These are phyloP conservation scores for Colletotrichum karsti DNA, from an alignment of 2,329 filamentous ascomycete genomes.

Conservation along the genomic window DNA sequence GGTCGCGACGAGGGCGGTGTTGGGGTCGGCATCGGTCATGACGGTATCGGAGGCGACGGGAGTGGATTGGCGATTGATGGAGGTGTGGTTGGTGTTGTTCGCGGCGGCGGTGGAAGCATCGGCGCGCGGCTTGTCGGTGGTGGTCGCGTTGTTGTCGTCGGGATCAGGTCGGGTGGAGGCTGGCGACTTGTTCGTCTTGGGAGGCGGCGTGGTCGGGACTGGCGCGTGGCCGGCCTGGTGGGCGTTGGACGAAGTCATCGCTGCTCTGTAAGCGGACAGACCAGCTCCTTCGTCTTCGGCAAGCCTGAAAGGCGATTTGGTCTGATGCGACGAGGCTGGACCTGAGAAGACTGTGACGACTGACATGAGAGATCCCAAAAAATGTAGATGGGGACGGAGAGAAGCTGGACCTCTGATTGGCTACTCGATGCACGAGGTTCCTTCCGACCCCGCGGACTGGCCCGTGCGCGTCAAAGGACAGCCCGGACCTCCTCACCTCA, in stretches of 20 bases:
- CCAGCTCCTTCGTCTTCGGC: conserved; percentile 60
- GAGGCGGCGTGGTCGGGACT: conserved; percentile 32
- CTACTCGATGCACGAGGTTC: conserved; percentile 9
- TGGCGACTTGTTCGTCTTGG: conserved; percentile 19
- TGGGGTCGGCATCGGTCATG: conserved; percentile 21
- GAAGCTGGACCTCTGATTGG: conserved; percentile 24
- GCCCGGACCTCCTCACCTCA: too few species aligned
- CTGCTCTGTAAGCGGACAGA: conserved; percentile 56
- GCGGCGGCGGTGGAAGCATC: conserved; percentile 8
- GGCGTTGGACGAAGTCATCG: conserved; percentile 69
- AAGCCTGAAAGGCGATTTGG: conserved; percentile 28
- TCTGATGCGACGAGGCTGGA: conserved; percentile 26
- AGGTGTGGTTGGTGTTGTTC: conserved; percentile 3
- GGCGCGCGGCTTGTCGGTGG: conserved; percentile 30
- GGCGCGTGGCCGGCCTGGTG: conserved; percentile 41
- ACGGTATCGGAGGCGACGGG: conserved; percentile 12
- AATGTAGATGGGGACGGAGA: conserved; percentile 30
- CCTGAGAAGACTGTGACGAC: conserved; percentile 24
- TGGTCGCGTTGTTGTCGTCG: conserved; percentile 25
- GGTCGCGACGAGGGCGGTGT: conserved; percentile 33
- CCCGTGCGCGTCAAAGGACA: too few species aligned
- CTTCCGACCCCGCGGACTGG: not conserved
- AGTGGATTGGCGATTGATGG: not conserved
- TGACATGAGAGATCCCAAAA: conserved; percentile 29
- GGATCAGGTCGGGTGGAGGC: conserved; percentile 5